These are phyloP conservation scores for Kuraishia molischiana DNA, from an alignment of 805 yeast genomes.

Conservation along the genomic window DNA sequence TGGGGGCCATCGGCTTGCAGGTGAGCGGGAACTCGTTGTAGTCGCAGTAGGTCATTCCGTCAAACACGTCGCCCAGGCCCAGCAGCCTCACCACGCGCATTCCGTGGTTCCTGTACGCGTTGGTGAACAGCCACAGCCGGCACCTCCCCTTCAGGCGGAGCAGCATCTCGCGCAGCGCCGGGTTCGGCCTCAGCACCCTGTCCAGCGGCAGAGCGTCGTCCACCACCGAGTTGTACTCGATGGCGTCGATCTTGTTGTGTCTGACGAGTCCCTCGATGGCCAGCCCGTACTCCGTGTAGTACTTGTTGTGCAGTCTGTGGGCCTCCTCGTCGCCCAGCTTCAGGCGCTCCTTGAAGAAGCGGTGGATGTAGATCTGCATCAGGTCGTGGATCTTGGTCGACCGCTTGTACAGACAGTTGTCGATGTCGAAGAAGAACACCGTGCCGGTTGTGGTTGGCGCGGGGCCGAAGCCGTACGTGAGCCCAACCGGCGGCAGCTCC, in stretches of 20 bases:
- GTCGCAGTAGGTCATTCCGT: constrained; percentile 91
- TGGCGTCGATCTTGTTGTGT: constrained; percentile 67
- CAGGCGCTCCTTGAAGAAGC: constrained; percentile 63
- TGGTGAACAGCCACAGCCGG: constrained; percentile 85
- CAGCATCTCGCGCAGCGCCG: constrained; percentile 41
- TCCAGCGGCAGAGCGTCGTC: constrained; percentile 91
- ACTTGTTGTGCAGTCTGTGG: constrained; percentile 52
- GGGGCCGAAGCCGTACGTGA: constrained; percentile 19
- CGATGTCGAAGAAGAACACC: constrained; percentile 82
- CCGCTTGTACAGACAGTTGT: constrained; percentile 78
- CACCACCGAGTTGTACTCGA: constrained; percentile 80
- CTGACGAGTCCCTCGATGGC: constrained; percentile 85
- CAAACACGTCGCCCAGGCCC: constrained; percentile 89
- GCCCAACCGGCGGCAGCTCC: constrained; percentile 15
- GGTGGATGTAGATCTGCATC: constrained; percentile 81
- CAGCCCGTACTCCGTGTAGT: constrained; percentile 81
- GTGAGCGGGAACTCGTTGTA: constrained; percentile 59
- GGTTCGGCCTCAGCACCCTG: constrained; percentile 58
- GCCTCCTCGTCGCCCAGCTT: constrained; percentile 67
- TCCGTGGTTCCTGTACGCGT: constrained; percentile 91
- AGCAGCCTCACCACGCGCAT: constrained; percentile 65
- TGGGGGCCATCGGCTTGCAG: constrained; percentile 81
- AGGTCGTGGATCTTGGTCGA: constrained; percentile 71
- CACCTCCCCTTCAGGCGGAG: constrained; percentile 32
- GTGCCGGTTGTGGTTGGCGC: constrained; percentile 14